phyloP scores from a whole-genome alignment of 208 protist species.

The Trypanosoma theileri region DNA sequence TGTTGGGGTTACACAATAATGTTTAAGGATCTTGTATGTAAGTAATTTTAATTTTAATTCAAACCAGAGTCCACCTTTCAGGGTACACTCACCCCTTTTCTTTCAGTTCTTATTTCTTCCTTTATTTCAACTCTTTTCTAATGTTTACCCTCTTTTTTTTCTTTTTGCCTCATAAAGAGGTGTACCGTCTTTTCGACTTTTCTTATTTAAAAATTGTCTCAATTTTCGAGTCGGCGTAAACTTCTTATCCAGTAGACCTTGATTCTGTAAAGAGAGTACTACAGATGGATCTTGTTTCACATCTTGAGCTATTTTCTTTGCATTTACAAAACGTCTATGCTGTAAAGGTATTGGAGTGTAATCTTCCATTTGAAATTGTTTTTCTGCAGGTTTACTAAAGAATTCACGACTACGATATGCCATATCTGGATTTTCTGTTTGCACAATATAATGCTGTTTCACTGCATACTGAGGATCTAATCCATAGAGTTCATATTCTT shows the following conservation, averaged over 20 bases:
- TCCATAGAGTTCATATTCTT: slow-evolving; percentile 65
- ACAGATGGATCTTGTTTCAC: slow-evolving; percentile 54
- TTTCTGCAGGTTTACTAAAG: slow-evolving; percentile 55
- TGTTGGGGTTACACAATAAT: not conserved
- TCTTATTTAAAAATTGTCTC: slow-evolving; percentile 35
- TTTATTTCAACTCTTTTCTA: not conserved
- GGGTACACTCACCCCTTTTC: too few species aligned
- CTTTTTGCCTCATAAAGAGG: slow-evolving; percentile 10
- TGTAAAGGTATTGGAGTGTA: slow-evolving; percentile 62
- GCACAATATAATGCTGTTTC: slow-evolving; percentile 75
- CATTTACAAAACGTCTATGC: slow-evolving; percentile 60
- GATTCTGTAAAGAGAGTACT: slow-evolving; percentile 44
- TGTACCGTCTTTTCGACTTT: slow-evolving; percentile 34
- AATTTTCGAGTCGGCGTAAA: slow-evolving; percentile 57
- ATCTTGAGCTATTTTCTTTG: slow-evolving; percentile 52
- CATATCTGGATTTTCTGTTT: slow-evolving; percentile 73
- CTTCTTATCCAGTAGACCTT: slow-evolving; percentile 48
- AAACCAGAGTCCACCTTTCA: too few species aligned
- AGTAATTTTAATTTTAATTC: too few species aligned
- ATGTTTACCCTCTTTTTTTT: not conserved
- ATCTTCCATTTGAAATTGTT: slow-evolving; percentile 80
- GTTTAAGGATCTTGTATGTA: not conserved
- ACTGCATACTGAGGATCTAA: slow-evolving; percentile 84
- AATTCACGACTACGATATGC: slow-evolving; percentile 72
- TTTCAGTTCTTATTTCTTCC: not conserved